phyloP scores from a whole-genome alignment of 345 rosid genomes.

The Melaleuca quinquenervia region DNA sequence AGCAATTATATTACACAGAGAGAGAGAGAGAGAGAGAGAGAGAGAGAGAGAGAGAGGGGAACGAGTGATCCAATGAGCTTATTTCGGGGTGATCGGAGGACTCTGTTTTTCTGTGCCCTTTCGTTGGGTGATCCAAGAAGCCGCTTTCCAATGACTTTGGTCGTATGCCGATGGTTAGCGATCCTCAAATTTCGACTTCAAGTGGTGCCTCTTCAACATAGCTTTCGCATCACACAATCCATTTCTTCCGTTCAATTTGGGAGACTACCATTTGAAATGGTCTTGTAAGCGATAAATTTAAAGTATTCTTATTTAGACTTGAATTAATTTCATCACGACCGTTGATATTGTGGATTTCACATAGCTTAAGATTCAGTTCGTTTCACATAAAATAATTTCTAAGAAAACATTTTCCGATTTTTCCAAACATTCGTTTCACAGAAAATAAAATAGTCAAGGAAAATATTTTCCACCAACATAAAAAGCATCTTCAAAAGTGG shows the following conservation, averaged over 20 bases:
- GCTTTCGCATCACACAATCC: neutral
- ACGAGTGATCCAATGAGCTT: conserved; percentile 5
- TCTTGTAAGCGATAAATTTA: neutral
- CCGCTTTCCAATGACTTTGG: neutral
- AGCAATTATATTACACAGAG: neutral
- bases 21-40: neutral
- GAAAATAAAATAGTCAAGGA: no score
- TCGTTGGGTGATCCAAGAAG: neutral
- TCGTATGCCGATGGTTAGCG: neutral
- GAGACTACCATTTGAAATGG: rapidly evolving
- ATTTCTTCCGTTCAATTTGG: neutral
- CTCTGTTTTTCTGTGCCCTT: neutral
- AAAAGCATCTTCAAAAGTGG: no score
- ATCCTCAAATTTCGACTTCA: neutral
- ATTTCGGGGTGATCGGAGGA: neutral
- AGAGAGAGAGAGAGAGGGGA: neutral
- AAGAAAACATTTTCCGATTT: no score
- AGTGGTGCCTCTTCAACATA: neutral
- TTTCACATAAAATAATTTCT: no score
- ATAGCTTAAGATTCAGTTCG: neutral
- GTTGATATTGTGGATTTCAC: neutral
- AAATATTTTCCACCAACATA: no score
- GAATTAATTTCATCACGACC: neutral
- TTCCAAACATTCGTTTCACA: no score
- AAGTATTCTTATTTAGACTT: neutral